Evolutionary conservation across 225 moss, liverwort and hornwort genomes (phyloP).

Genomic region (Anthoceros angustus): DNA sequence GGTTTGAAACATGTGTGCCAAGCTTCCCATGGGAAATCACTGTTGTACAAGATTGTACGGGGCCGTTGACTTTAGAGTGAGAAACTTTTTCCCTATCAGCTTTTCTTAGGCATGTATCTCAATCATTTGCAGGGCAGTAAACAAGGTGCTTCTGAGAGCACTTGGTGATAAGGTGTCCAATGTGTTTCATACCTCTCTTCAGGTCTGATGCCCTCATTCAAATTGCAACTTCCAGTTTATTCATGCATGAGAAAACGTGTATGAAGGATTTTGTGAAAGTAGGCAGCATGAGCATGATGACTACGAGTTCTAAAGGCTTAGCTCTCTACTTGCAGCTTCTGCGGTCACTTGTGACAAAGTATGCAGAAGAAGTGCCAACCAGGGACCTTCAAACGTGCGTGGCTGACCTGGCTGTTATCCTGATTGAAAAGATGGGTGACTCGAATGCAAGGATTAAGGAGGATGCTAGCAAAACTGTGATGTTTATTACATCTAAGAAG

Average conservation of each 20-base stretch:
- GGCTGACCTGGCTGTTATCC: slow-evolving; percentile 39
- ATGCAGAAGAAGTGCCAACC: slow-evolving; percentile 34
- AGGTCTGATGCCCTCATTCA: not conserved
- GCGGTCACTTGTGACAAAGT: slow-evolving; percentile 29
- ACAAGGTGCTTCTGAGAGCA: not conserved
- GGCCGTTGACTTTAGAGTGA: too few relatives aligned
- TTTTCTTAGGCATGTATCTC: too few relatives aligned
- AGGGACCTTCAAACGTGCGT: slow-evolving; percentile 49
- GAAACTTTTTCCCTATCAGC: too few relatives aligned
- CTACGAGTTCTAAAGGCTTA: not conserved
- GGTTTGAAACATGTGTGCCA: not conserved
- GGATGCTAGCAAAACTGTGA: slow-evolving; percentile 44
- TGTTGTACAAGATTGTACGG: too few relatives aligned
- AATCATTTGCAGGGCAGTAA: not conserved
- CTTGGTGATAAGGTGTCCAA: slow-evolving; percentile 4
- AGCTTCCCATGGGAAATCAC: not conserved
- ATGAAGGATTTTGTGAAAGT: not conserved
- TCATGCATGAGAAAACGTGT: too few relatives aligned
- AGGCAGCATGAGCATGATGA: not conserved
- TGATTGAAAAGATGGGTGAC: slow-evolving; percentile 85
- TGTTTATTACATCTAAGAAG: slow-evolving; percentile 68
- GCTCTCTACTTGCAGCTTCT: slow-evolving; percentile 29
- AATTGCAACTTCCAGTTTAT: too few relatives aligned
- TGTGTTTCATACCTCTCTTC: slow-evolving; percentile 1
- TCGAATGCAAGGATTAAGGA: slow-evolving; percentile 64